phyloP scores from a whole-genome alignment of 2,329 filamentous ascomycete genomes.

The Ceratocystis colombiana region DNA sequence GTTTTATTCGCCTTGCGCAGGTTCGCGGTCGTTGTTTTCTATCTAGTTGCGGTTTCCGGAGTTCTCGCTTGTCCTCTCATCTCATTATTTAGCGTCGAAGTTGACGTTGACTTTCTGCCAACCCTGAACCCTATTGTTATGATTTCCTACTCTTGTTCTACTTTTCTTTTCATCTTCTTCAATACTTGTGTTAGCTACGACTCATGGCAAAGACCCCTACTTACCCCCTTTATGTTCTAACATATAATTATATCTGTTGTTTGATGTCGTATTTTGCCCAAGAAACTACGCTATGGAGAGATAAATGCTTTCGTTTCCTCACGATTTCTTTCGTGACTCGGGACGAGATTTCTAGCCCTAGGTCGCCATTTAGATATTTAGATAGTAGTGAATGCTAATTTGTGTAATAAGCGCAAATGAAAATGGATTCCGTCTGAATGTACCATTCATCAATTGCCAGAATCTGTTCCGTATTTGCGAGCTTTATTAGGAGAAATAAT shows the following conservation, averaged over 20 bases:
- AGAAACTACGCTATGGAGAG: no score
- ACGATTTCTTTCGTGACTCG: no score
- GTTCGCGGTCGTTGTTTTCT: slow-evolving; percentile 6
- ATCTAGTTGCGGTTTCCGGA: background rate
- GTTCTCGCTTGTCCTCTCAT: background rate
- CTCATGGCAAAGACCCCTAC: background rate
- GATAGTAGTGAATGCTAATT: slow-evolving; percentile 6
- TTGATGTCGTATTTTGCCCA: background rate
- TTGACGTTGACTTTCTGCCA: background rate
- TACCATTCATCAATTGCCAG: background rate
- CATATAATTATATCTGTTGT: slow-evolving; percentile 8
- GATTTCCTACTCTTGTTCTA: background rate
- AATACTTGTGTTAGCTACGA: background rate
- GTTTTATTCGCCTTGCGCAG: background rate
- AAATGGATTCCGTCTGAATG: background rate
- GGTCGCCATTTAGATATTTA: slow-evolving; percentile 12
- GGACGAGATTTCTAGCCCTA: background rate
- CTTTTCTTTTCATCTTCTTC: background rate
- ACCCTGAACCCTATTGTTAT: background rate
- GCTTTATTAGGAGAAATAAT: background rate
- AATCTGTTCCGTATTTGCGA: background rate
- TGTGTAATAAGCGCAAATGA: slow-evolving; percentile 3
- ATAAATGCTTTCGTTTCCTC: no score
- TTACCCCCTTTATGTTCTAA: slow-evolving; percentile 1
- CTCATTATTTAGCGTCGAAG: background rate